Evolutionary conservation across 2,329 filamentous ascomycete species (phyloP).

Genomic region (Ophiostoma angusticollis): DNA sequence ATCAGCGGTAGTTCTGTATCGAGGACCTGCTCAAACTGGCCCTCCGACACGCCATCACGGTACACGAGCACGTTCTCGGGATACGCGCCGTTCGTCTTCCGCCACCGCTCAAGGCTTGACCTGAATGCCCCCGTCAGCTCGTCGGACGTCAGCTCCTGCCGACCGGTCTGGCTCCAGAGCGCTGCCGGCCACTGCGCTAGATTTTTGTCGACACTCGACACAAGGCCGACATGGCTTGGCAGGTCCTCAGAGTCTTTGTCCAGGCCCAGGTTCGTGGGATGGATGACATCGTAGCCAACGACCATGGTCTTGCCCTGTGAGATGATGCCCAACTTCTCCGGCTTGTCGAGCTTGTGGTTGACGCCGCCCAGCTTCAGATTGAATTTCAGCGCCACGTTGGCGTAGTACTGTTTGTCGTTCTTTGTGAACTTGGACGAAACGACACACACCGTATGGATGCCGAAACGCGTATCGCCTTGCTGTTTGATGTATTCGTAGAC

Average conservation of each 20-base stretch:
- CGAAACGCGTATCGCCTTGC: constrained; percentile 51
- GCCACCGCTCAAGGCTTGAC: constrained; percentile 54
- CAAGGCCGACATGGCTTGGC: constrained; percentile 69
- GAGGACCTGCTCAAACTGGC: constrained; percentile 62
- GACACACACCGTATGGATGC: constrained; percentile 58
- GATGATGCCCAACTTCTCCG: constrained; percentile 40
- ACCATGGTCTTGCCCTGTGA: constrained; percentile 66
- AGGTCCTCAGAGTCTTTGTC: constrained; percentile 27
- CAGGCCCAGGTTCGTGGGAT: constrained; percentile 58
- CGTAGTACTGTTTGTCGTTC: constrained; percentile 38
- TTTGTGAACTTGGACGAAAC: constrained; percentile 27
- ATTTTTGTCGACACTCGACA: constrained; percentile 56
- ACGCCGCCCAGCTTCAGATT: constrained; percentile 67
- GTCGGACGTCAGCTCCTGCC: constrained; percentile 58
- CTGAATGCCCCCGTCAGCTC: constrained; percentile 47
- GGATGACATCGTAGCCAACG: constrained; percentile 79
- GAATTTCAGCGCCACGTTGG: constrained; percentile 63
- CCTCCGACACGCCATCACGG: constrained; percentile 80
- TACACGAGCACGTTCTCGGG: constrained; percentile 73
- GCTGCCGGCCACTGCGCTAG: constrained; percentile 69
- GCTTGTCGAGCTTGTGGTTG: constrained; percentile 50
- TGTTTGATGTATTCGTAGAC: constrained; percentile 56
- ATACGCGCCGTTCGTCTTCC: constrained; percentile 33
- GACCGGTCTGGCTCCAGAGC: constrained; percentile 51
- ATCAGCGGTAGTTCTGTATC: constrained; percentile 55